Evolutionary conservation across 2,329 filamentous ascomycete species (phyloP), one percentile per base, ranked within the genome.

Genomic region (Chrysoporthe cubensis): DNA sequence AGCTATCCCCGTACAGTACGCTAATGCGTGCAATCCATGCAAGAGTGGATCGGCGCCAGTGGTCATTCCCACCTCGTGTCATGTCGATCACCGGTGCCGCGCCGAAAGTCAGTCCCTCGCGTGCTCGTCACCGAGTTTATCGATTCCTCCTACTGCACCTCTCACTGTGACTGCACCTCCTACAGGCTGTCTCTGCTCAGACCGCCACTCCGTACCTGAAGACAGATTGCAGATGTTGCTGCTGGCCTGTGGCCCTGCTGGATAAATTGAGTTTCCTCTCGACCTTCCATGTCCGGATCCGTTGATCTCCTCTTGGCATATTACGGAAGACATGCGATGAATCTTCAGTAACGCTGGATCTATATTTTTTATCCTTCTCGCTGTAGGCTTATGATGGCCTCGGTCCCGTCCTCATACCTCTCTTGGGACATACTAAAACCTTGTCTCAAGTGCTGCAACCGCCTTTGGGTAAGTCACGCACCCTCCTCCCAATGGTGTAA

Each of bases 341-440:
- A 7, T 57, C 11, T 26, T 42, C 32, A 46, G 11, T 61, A 32
- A 40, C 40, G 32, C 56, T 26, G 16, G 13, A 40, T 58, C 34
- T n/a, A 11, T 42, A 13, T 37, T 21, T 60, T 50, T 43, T 40
- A 37, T 50, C 44, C 18, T 42, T 54, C 21, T 37, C 56, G 26
- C 26, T 26, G 26, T 9, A 60, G 57, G 57, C 59, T 40, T 42
- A 67, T 52, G 14, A 71, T 65, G 63, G 58, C 52, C 26, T 66
- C 65, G 18, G 44, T 54, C 43, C 62, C n/a, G 21, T 66, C 63
- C 18, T 18, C 46, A 52, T 66, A 58, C 34, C 61, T 70, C 32
- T 66, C 66, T 5, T 69, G 66, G 69, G 64, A 63, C 57, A 66
- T 69, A 32, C 46, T 70, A n/a, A 52, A 57, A 37, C 69, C 69